A percentile compares a stretch with the other conserved stretches of the same genome.
Evolutionary conservation across 2,329 filamentous ascomycete genomes (phyloP).

Genomic region (Pyricularia sp.): DNA sequence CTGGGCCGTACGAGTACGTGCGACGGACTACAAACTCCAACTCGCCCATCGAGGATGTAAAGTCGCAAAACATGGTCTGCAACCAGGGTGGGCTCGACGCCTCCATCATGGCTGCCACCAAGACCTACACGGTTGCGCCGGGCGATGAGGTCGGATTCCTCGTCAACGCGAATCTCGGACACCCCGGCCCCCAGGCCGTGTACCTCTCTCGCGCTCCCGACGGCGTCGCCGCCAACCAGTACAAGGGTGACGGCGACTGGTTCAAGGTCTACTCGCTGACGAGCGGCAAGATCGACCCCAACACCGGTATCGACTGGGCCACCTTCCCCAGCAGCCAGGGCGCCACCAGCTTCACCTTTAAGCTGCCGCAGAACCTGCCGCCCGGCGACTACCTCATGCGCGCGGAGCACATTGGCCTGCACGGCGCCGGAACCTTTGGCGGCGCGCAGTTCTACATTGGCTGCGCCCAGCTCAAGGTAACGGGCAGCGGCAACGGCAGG

Average conservation of each 20-base stretch:
- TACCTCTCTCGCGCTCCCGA: conserved; percentile 17
- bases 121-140: conserved; percentile 24
- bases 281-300: background rate
- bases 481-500: background rate
- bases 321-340: conserved; percentile 4
- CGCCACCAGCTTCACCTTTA: conserved; percentile 16
- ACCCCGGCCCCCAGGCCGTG: conserved; percentile 27
- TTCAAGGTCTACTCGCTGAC: conserved; percentile 10
- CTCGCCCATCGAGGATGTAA: conserved; percentile 28
- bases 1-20: conserved; percentile 13
- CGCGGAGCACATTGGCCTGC: conserved; percentile 10
- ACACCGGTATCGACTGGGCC: background rate
- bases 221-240: conserved; percentile 9
- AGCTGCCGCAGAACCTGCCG: conserved; percentile 26
- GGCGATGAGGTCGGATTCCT: conserved; percentile 32
- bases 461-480: conserved; percentile 7
- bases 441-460: conserved; percentile 11
- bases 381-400: conserved; percentile 13
- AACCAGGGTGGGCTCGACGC: conserved; percentile 21
- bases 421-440: conserved; percentile 5
- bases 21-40: conserved; percentile 18
- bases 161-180: conserved; percentile 22
- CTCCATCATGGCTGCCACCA: conserved; percentile 24
- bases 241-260: conserved; percentile 10
- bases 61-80: conserved; percentile 26